A percentile compares a stretch with the other conserved stretches of the same genome.
Evolutionary conservation across 2,329 filamentous ascomycete genomes (phyloP).

Genomic region (Beauveria varroae): DNA sequence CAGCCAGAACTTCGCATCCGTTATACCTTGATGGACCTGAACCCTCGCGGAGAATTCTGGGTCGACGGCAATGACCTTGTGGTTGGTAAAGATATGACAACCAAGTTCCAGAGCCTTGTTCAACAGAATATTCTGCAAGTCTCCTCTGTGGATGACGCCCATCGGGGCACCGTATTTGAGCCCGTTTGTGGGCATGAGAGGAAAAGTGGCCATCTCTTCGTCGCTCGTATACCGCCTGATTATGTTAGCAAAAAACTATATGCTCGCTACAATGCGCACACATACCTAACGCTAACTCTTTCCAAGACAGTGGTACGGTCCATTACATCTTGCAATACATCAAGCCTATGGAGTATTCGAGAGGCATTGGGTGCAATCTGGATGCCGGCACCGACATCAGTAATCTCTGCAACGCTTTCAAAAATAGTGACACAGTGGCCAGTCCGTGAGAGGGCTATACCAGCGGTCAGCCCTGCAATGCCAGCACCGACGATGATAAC

Average conservation of each 20-base stretch:
- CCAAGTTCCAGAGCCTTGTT: constrained; percentile 34
- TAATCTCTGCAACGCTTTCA: constrained; percentile 19
- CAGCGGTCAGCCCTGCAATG: constrained; percentile 33
- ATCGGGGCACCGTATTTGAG: constrained; percentile 18
- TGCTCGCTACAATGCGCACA: background rate
- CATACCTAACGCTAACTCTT: constrained; percentile 23
- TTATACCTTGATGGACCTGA: no score
- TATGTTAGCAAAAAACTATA: background rate
- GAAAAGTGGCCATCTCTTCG: constrained; percentile 17
- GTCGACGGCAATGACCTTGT: background rate
- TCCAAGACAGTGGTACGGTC: constrained; percentile 20
- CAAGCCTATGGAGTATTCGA: constrained; percentile 63
- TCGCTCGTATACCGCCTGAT: constrained; percentile 19
- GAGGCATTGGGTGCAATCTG: constrained; percentile 80
- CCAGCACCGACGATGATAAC: constrained; percentile 31
- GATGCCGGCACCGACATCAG: constrained; percentile 67
- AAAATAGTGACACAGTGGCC: constrained; percentile 20
- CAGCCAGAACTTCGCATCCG: background rate
- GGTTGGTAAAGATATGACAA: background rate
- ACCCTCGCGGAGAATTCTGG: background rate
- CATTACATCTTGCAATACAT: constrained; percentile 61
- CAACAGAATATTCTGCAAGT: constrained; percentile 22
- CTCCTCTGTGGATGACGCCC: constrained; percentile 19
- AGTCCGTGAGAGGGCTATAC: constrained; percentile 27
- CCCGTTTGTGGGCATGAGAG: constrained; percentile 16